A percentile compares a stretch with the other conserved stretches of the same genome.
Evolutionary conservation across 2,329 filamentous ascomycete species (phyloP).

Genomic region (Leptosphaerulina australis): DNA sequence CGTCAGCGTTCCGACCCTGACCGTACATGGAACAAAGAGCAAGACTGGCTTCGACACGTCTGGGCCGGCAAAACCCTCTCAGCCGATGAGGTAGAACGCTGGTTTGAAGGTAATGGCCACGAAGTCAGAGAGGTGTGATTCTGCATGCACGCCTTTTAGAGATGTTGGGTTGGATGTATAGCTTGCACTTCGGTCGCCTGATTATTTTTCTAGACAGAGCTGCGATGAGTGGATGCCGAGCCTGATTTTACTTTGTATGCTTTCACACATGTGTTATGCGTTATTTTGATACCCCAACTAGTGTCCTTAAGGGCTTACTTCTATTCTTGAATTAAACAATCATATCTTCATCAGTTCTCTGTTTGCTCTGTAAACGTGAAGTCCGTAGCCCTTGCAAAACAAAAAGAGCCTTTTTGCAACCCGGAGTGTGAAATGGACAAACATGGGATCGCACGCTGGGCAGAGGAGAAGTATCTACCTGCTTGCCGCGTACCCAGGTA

Average conservation of each 20-base stretch:
- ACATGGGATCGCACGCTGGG: background rate
- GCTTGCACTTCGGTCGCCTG: background rate
- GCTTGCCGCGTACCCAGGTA: slow-evolving; percentile 5
- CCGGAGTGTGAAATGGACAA: too few species aligned
- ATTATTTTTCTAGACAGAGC: background rate
- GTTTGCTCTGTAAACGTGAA: too few species aligned
- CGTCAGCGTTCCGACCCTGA: slow-evolving; percentile 10
- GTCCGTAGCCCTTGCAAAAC: too few species aligned
- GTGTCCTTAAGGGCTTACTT: background rate
- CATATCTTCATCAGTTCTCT: too few species aligned
- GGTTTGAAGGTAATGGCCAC: background rate
- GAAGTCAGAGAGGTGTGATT: background rate
- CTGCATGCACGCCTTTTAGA: background rate
- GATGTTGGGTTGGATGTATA: background rate
- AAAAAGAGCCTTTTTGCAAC: too few species aligned
- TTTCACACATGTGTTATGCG: background rate
- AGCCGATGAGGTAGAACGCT: background rate
- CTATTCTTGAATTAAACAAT: background rate
- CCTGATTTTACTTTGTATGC: background rate
- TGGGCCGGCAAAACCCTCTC: background rate
- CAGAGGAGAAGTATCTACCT: slow-evolving; percentile 5
- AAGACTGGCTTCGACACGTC: background rate
- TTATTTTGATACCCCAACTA: background rate
- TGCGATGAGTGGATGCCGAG: background rate
- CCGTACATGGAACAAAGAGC: slow-evolving; percentile 10